phyloP scores from a whole-genome alignment of 805 yeast species.

The Candida takata region DNA sequence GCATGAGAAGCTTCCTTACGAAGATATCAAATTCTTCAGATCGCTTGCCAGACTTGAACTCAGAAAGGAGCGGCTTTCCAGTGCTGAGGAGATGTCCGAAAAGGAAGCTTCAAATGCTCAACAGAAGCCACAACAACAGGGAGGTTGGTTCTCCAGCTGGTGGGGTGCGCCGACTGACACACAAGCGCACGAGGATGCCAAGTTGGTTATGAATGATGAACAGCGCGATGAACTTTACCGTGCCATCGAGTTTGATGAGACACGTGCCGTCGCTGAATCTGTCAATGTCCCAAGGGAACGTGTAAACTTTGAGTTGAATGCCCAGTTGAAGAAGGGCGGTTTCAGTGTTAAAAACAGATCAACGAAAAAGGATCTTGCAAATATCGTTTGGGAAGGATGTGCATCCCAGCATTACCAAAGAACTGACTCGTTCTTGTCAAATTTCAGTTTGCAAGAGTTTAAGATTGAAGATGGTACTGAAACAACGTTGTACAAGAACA shows the following conservation, averaged over 20 bases:
- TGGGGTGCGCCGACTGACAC: slow-evolving; percentile 24
- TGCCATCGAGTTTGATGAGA: slow-evolving; percentile 86
- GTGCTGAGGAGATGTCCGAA: slow-evolving; percentile 13
- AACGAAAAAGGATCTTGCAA: slow-evolving; percentile 48
- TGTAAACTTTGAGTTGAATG: slow-evolving; percentile 56
- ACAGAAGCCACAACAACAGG: slow-evolving; percentile 9
- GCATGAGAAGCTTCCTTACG: slow-evolving; percentile 57
- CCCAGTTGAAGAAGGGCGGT: slow-evolving; percentile 72
- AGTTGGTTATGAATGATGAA: slow-evolving; percentile 65
- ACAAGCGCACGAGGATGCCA: slow-evolving; percentile 25
- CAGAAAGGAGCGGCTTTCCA: slow-evolving; percentile 42
- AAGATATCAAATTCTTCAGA: slow-evolving; percentile 81
- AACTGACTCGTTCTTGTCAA: slow-evolving; percentile 66
- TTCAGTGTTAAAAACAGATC: slow-evolving; percentile 43
- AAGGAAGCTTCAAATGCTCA: slow-evolving; percentile 2
- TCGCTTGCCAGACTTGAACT: slow-evolving; percentile 66
- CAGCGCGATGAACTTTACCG: slow-evolving; percentile 86
- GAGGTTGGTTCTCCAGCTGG: slow-evolving; percentile 77
- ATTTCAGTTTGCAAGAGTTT: slow-evolving; percentile 73
- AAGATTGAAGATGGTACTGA: slow-evolving; percentile 83
- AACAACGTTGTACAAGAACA: slow-evolving; percentile 72
- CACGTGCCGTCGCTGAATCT: slow-evolving; percentile 40
- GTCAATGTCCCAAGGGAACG: slow-evolving; percentile 69
- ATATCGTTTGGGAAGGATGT: slow-evolving; percentile 78
- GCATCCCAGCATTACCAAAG: slow-evolving; percentile 66